A percentile compares a stretch with the other conserved stretches of the same genome.
phyloP scores from a whole-genome alignment of 2,329 filamentous ascomycete genomes.

The Herpotrichia juniperi region DNA sequence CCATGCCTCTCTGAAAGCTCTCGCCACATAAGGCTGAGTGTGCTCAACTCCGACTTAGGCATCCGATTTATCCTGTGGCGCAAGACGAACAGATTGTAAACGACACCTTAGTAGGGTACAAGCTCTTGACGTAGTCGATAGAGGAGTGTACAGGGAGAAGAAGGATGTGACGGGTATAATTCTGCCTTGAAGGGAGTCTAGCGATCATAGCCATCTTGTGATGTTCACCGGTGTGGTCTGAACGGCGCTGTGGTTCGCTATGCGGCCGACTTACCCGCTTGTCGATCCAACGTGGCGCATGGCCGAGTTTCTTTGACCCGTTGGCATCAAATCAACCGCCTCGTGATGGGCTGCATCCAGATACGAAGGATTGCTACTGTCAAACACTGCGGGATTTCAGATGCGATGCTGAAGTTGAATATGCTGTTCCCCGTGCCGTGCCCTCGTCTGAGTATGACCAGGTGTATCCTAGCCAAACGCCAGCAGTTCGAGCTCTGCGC shows the following conservation, averaged over 20 bases:
- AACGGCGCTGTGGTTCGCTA: background rate
- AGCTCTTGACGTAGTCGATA: conserved; percentile 5
- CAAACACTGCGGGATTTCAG: too few relatives aligned
- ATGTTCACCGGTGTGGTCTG: conserved; percentile 1
- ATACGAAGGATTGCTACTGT: background rate
- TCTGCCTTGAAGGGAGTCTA: conserved; percentile 6
- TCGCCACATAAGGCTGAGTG: conserved; percentile 3
- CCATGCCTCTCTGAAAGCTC: background rate
- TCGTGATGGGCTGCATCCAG: background rate
- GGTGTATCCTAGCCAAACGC: too few relatives aligned
- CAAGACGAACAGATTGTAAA: background rate
- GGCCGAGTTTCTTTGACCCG: conserved; percentile 1
- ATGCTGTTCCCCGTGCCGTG: too few relatives aligned
- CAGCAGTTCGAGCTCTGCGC: too few relatives aligned
- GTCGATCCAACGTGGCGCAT: conserved; percentile 3
- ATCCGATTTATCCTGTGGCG: background rate
- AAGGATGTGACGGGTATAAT: conserved; percentile 1
- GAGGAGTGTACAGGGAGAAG: background rate
- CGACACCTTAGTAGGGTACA: background rate
- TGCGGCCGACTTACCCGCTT: conserved; percentile 1
- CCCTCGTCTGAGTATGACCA: too few relatives aligned
- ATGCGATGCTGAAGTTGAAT: too few relatives aligned
- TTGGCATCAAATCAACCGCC: background rate
- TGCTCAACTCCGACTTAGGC: background rate
- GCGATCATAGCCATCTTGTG: conserved; percentile 3